These are phyloP conservation scores for Jamesozyma lodderae DNA, from an alignment of 805 yeast species.

Conservation along the genomic window DNA sequence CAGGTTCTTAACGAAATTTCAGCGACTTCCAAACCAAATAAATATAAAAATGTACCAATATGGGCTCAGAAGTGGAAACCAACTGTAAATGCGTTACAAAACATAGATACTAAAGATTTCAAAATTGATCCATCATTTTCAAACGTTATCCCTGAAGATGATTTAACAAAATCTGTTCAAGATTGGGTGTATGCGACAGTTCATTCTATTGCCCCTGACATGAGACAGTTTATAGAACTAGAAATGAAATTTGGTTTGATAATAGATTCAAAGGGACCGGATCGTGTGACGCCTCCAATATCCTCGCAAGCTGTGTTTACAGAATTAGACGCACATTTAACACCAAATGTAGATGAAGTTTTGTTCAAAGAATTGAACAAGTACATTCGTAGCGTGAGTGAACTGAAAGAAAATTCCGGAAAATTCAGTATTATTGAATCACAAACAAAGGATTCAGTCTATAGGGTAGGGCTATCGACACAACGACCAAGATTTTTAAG, in stretches of 20 bases:
- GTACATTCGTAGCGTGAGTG: conserved; percentile 47
- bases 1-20: conserved; percentile 24
- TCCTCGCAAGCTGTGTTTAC: conserved; percentile 59
- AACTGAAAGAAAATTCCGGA: conserved; percentile 39
- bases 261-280: conserved; percentile 53
- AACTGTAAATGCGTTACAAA: conserved; percentile 27
- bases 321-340: conserved; percentile 49
- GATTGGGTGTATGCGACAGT: conserved; percentile 86
- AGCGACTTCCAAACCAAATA: conserved; percentile 42
- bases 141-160: conserved; percentile 69
- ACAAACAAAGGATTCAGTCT: conserved; percentile 54
- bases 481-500: conserved; percentile 58
- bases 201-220: conserved; percentile 47
- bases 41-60: conserved; percentile 58
- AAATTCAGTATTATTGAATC: conserved; percentile 53
- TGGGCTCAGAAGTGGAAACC: conserved; percentile 80
- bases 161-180: conserved; percentile 69
- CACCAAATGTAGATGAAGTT: conserved; percentile 55
- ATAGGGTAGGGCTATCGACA: conserved; percentile 52
- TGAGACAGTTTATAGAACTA: conserved; percentile 52
- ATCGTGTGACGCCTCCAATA: conserved; percentile 55
- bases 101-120: conserved; percentile 25
- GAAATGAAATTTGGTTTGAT: conserved; percentile 70
- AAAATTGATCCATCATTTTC: conserved; percentile 39
- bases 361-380: conserved; percentile 50